These are phyloP conservation scores for Saturnispora besseyi DNA, from an alignment of 805 yeast species.

Conservation along the genomic window DNA sequence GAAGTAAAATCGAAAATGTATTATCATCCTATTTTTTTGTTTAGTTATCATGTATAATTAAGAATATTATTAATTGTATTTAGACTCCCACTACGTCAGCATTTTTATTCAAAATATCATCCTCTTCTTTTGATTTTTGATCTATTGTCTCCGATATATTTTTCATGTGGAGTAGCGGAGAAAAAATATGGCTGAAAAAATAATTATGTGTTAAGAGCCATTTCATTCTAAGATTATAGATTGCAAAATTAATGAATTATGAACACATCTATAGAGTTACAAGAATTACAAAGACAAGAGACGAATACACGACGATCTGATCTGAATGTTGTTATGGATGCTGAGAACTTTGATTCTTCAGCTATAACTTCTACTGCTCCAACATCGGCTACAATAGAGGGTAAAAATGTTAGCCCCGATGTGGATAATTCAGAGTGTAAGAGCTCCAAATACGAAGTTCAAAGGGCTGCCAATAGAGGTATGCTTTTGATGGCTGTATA, in stretches of 20 bases:
- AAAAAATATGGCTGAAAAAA: not conserved
- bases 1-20: no score
- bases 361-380: not conserved
- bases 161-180: not conserved
- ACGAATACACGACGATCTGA: not conserved
- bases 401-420: not conserved
- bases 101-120: not conserved
- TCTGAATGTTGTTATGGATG: not conserved
- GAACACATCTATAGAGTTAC: not conserved
- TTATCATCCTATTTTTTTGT: no score
- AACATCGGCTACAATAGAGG: not conserved
- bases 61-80: no score
- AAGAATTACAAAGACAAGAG: not conserved
- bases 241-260: not conserved
- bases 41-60: no score
- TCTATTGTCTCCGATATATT: not conserved
- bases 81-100: not conserved
- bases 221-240: not conserved
- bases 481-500: conserved; percentile 46
- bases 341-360: not conserved
- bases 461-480: conserved; percentile 3
- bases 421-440: not conserved
- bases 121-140: not conserved
- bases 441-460: not conserved
- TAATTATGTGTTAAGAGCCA: not conserved